A percentile compares a stretch with the other conserved stretches of the same genome.
Conservation (phyloP, 768 basidiomycete species). For the Pisolithus orientalis region DNA sequence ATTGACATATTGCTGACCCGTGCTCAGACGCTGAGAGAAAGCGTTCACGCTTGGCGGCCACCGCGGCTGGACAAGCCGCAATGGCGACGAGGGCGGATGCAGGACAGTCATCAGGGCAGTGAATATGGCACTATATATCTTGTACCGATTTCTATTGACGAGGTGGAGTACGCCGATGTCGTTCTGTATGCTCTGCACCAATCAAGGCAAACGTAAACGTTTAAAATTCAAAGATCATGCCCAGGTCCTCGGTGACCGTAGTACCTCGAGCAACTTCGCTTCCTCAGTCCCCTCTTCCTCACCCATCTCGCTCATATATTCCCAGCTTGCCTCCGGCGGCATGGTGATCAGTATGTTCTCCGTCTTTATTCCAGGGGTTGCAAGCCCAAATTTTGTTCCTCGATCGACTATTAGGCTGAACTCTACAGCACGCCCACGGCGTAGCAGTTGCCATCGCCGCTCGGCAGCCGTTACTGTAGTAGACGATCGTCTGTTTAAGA, state of each 20-base stretch:
- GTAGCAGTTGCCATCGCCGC: slow-evolving; percentile 47
- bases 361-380: slow-evolving; percentile 51
- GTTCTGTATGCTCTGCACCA: too few species aligned
- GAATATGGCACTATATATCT: slow-evolving; percentile 7
- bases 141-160: slow-evolving; percentile 6
- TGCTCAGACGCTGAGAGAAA: slow-evolving; percentile 88
- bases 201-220: too few species aligned
- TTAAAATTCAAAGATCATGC: slow-evolving; percentile 2
- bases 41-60: slow-evolving; percentile 82
- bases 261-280: slow-evolving; percentile 39
- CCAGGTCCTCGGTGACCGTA: neutral
- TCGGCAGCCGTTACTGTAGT: slow-evolving; percentile 19
- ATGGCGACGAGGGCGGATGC: slow-evolving; percentile 58
- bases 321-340: slow-evolving; percentile 63
- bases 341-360: slow-evolving; percentile 65
- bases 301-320: slow-evolving; percentile 56
- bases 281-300: slow-evolving; percentile 43
- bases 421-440: slow-evolving; percentile 48
- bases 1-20: slow-evolving; percentile 3
- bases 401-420: slow-evolving; percentile 66
- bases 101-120: slow-evolving; percentile 33
- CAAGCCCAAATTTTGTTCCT: slow-evolving; percentile 62
- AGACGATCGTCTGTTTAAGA: slow-evolving; percentile 33
- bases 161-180: too few species aligned
- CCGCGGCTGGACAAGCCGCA: slow-evolving; percentile 85